Conservation (phyloP, 2,329 filamentous ascomycete species). For the Ilyonectria destructans region DNA sequence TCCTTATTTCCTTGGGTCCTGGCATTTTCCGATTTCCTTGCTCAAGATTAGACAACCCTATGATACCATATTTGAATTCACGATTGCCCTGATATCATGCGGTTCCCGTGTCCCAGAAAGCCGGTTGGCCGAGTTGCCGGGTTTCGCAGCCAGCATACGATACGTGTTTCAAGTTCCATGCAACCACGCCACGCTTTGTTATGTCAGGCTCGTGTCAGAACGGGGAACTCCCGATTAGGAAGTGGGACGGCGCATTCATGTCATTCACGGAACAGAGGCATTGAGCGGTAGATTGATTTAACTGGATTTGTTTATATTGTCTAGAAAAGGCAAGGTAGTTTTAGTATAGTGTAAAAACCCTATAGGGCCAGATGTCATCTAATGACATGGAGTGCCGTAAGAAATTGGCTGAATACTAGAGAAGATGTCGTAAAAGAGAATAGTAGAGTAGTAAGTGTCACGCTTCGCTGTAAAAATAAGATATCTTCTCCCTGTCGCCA, state of each 20-base stretch:
- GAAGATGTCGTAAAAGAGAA: conserved; percentile 37
- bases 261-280: not conserved
- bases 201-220: conserved; percentile 20
- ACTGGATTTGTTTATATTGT: conserved; percentile 4
- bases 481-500: conserved; percentile 28
- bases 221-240: not conserved
- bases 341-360: conserved; percentile 39
- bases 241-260: not conserved
- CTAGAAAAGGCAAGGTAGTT: conserved; percentile 9
- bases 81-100: conserved; percentile 12
- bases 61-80: conserved; percentile 42
- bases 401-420: conserved; percentile 38
- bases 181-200: conserved; percentile 31
- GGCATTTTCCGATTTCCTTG: conserved; percentile 2
- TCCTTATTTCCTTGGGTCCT: conserved; percentile 22
- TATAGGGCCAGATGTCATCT: conserved; percentile 45
- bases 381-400: conserved; percentile 43
- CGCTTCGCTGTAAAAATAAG: conserved; percentile 34
- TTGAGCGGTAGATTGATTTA: not conserved
- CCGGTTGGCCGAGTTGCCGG: conserved; percentile 31
- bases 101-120: conserved; percentile 8
- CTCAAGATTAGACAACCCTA: conserved; percentile 32
- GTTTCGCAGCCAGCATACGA: conserved; percentile 35
- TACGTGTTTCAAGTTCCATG: conserved; percentile 41
- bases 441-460: conserved; percentile 24